A percentile compares a stretch with the other conserved stretches of the same genome.
These are phyloP conservation scores for Morella rubra DNA, from an alignment of 306 rosid species.

Conservation along the genomic window DNA sequence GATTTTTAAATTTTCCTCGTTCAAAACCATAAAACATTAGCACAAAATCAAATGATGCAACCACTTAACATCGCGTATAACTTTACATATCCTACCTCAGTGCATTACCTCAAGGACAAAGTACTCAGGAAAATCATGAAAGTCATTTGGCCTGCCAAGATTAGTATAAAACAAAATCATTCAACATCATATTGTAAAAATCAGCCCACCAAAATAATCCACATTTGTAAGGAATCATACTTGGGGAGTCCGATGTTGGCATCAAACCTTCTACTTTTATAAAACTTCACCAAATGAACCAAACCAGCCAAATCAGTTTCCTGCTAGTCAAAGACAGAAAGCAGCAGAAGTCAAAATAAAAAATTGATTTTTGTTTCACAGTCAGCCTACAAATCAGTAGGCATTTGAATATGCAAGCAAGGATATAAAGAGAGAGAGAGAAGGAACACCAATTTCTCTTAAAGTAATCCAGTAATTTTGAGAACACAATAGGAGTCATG, in stretches of 20 bases:
- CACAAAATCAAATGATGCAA: constrained; percentile 26
- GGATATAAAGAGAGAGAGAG: too few species aligned
- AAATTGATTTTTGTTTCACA: background rate
- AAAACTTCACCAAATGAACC: constrained; percentile 76
- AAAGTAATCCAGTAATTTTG: too few species aligned
- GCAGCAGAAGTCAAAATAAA: constrained; percentile 1
- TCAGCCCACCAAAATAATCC: constrained; percentile 18
- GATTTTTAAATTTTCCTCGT: too few species aligned
- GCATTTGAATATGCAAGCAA: too few species aligned
- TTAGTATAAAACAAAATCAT: constrained; percentile 26
- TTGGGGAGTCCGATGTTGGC: constrained; percentile 94
- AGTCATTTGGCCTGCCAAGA: constrained; percentile 95
- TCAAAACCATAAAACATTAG: background rate
- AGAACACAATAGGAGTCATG: too few species aligned
- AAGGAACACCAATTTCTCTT: too few species aligned
- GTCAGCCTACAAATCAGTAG: background rate
- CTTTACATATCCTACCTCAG: constrained; percentile 90
- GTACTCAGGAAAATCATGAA: constrained; percentile 89
- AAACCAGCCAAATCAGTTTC: constrained; percentile 95
- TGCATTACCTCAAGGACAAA: constrained; percentile 99
- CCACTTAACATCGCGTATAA: constrained; percentile 35
- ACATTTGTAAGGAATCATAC: constrained; percentile 42
- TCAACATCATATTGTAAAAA: constrained; percentile 19
- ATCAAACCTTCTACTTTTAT: constrained; percentile 83
- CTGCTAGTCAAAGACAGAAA: constrained; percentile 42